Evolutionary conservation across 257 asterid species (phyloP).

Genomic region (Nicotiana undulata): DNA sequence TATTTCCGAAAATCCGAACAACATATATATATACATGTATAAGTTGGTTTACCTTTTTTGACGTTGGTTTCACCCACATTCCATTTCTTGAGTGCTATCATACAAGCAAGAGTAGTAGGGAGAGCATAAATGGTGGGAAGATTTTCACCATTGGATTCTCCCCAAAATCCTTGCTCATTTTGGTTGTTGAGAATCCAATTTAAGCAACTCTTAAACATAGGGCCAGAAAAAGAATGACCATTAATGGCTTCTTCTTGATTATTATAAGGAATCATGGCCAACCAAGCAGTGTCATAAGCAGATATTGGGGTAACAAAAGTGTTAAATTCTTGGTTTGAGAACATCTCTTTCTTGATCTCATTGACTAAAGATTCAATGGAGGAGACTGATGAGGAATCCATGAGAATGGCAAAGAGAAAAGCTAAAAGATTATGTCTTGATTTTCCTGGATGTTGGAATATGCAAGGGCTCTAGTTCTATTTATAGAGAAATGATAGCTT

Average conservation of each 20-base stretch:
- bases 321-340: constrained; percentile 6
- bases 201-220: constrained; percentile 39
- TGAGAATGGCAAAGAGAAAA: background rate
- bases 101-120: constrained; percentile 48
- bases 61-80: constrained; percentile 25
- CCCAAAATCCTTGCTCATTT: constrained; percentile 45
- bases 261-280: constrained; percentile 44
- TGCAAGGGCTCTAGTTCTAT: background rate
- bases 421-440: background rate
- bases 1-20: background rate
- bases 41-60: constrained; percentile 18
- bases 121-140: constrained; percentile 39
- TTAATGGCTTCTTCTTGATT: background rate
- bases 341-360: constrained; percentile 31
- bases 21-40: background rate
- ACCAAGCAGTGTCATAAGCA: constrained; percentile 59
- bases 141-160: constrained; percentile 24
- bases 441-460: background rate
- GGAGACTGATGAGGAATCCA: constrained; percentile 24
- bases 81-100: constrained; percentile 45
- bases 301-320: constrained; percentile 22
- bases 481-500: background rate
- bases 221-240: constrained; percentile 1
- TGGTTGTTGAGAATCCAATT: constrained; percentile 46
- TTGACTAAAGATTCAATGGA: constrained; percentile 25